These are phyloP conservation scores for Citrus reticulata DNA, from an alignment of 345 rosid species.

Conservation along the genomic window DNA sequence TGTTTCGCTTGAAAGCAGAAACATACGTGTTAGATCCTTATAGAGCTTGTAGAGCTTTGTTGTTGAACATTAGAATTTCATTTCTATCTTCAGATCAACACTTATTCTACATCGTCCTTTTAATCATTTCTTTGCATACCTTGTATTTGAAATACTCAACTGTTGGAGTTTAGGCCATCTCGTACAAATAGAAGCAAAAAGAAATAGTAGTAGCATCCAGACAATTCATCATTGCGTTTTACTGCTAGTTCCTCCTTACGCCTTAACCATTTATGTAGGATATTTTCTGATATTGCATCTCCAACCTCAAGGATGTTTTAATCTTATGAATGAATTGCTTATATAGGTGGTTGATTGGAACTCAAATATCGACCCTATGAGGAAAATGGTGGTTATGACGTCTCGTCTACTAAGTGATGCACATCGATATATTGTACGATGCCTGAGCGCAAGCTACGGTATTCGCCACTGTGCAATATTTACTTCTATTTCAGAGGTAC, in stretches of 20 bases:
- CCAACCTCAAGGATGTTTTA: slow-evolving; percentile 1
- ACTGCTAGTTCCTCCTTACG: neutral
- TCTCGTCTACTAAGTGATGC: slow-evolving; percentile 86
- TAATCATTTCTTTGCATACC: neutral
- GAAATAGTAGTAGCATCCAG: neutral
- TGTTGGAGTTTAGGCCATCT: neutral
- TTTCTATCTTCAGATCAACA: neutral
- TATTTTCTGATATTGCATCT: neutral
- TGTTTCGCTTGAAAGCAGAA: neutral
- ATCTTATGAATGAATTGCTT: slow-evolving; percentile 14
- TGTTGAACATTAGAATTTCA: neutral
- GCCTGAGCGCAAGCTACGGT: slow-evolving; percentile 57
- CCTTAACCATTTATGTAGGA: neutral
- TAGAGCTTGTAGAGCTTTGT: neutral
- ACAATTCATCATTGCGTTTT: neutral
- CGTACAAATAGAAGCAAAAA: neutral
- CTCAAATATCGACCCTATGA: slow-evolving; percentile 41
- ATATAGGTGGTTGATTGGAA: slow-evolving; percentile 74
- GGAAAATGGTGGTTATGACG: slow-evolving; percentile 63
- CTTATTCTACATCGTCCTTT: neutral
- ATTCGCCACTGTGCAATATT: slow-evolving; percentile 52
- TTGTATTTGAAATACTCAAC: neutral
- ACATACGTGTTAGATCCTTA: neutral
- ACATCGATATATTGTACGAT: slow-evolving; percentile 85
- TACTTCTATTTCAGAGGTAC: slow-evolving; percentile 93